Percentiles rank a stretch among this genome's conserved stretches.
Evolutionary conservation across 441 rosid genomes (phyloP).

Genomic region (Daphne laureola): DNA sequence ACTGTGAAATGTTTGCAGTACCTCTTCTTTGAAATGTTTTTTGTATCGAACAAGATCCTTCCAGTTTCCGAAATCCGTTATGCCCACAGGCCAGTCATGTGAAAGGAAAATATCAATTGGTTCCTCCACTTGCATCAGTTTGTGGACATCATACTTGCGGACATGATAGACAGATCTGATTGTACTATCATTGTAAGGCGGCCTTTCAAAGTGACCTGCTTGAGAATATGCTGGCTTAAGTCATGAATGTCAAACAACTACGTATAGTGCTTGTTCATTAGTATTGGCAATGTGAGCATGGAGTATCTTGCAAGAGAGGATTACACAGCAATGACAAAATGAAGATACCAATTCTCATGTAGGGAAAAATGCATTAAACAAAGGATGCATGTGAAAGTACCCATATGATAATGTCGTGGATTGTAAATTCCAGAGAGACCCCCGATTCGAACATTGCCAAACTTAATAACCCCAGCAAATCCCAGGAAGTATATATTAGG

Average conservation of each 20-base stretch:
- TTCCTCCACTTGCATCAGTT: slow-evolving; percentile 75
- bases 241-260: background rate
- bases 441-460: slow-evolving; percentile 78
- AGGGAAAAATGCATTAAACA: slow-evolving; percentile 5
- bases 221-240: slow-evolving; percentile 8
- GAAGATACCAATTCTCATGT: background rate
- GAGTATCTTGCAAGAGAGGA: too few relatives aligned
- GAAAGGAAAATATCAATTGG: slow-evolving; percentile 88
- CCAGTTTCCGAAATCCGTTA: slow-evolving; percentile 76
- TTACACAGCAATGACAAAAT: too few relatives aligned
- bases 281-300: too few relatives aligned
- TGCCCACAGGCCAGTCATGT: slow-evolving; percentile 92
- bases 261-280: too few relatives aligned
- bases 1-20: slow-evolving; percentile 11
- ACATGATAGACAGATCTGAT: slow-evolving; percentile 78
- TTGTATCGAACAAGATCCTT: slow-evolving; percentile 50
- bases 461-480: slow-evolving; percentile 75
- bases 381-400: slow-evolving; percentile 25
- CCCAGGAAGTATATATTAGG: slow-evolving; percentile 83
- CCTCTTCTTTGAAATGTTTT: slow-evolving; percentile 63
- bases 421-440: slow-evolving; percentile 91
- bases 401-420: slow-evolving; percentile 46
- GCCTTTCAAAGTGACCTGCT: slow-evolving; percentile 81
- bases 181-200: slow-evolving; percentile 61
- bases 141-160: slow-evolving; percentile 83